Base-by-base conservation (phyloP, 2,329 filamentous ascomycete species). In the Cercospora zeina region DNA sequence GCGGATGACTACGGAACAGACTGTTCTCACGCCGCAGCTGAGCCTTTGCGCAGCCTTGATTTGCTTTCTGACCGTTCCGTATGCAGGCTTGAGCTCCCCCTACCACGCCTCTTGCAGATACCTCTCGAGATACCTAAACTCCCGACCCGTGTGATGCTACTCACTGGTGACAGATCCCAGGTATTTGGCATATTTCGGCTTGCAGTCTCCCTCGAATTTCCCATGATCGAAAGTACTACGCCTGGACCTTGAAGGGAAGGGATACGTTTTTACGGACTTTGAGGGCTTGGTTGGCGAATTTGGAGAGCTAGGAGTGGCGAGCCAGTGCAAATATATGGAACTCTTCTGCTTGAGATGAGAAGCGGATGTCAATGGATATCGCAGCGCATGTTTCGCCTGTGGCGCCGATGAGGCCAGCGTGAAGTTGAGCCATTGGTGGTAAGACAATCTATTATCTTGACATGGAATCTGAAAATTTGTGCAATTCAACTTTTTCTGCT, bases 91-190 rank as follows among this genome's bases (percentile, higher is more conserved):
- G 3, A 54, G 76, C 27, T 76, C 77, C 10, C 80, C 80, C 9
- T 70, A 72, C 24, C 82, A 65, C 6, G 81, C 69, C 1, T 77
- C 75, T 54, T 75, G 68, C 8, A 79, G 69, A 61, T 77, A 81
- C 5, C 75, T 73, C 61, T 72, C 71, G 65, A 80, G 78, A 16
- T 72, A 71, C 33, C 68, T 76, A 1, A 74, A 75, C 57, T 77
- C 64, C 58, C 84, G 74, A 19, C 83, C 81, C 2, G 83, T 83
- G 67, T 85, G 86, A 24, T 86, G 72, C 16, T 85, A 80, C 66
- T 79, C 80, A 33, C 75, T 77, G 58, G 78, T 75, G 16, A 85
- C 62, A 69, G 85, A 70, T 1, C 70, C 70, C 4, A 86, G 74
- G 63, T 85, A 85, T 54, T 77, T 74, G 10, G 84, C 84, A 64